phyloP scores from a whole-genome alignment of 1,284 basidiomycete genomes.

The Schizophyllum amplum region DNA sequence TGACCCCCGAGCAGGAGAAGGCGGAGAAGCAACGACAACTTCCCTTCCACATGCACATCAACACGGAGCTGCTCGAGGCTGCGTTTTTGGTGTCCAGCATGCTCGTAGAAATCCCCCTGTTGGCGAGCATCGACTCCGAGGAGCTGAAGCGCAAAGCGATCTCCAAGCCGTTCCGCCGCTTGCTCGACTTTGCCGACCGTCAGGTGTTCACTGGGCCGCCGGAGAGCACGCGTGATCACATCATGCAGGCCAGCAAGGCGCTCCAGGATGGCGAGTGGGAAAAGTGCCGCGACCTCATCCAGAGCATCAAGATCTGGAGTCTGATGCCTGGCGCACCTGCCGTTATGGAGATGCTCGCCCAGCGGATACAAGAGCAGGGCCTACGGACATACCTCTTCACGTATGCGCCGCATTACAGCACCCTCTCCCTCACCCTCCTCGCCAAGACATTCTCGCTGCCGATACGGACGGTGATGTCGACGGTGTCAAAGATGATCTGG shows the following conservation, averaged over 20 bases:
- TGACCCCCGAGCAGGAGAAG: conserved; percentile 94
- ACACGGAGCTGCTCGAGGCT: conserved; percentile 95
- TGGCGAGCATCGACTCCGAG: conserved; percentile 91
- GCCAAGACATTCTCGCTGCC: conserved; percentile 85
- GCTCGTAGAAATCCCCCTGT: conserved; percentile 94
- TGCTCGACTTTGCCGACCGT: conserved; percentile 95
- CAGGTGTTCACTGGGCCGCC: conserved; percentile 98
- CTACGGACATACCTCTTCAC: conserved; percentile 97
- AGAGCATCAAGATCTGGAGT: conserved; percentile 97
- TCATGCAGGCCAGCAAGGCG: conserved; percentile 98
- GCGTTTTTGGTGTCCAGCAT: conserved; percentile 98
- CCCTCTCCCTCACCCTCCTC: conserved; percentile 82
- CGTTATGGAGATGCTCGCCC: conserved; percentile 94
- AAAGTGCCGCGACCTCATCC: conserved; percentile 85
- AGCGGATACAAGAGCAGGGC: conserved; percentile 97
- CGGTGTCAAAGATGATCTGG: conserved; percentile 99
- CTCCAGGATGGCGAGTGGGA: conserved; percentile 97
- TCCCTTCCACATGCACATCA: conserved; percentile 99
- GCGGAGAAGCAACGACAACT: conserved; percentile 93
- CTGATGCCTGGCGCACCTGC: conserved; percentile 83
- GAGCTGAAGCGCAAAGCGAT: conserved; percentile 89
- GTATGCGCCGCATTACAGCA: conserved; percentile 93
- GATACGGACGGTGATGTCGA: conserved; percentile 75
- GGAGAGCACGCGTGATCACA: conserved; percentile 97
- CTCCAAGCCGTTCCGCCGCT: conserved; percentile 90